Base-by-base conservation (phyloP, 768 basidiomycete genomes). In the Mycena rosella region DNA sequence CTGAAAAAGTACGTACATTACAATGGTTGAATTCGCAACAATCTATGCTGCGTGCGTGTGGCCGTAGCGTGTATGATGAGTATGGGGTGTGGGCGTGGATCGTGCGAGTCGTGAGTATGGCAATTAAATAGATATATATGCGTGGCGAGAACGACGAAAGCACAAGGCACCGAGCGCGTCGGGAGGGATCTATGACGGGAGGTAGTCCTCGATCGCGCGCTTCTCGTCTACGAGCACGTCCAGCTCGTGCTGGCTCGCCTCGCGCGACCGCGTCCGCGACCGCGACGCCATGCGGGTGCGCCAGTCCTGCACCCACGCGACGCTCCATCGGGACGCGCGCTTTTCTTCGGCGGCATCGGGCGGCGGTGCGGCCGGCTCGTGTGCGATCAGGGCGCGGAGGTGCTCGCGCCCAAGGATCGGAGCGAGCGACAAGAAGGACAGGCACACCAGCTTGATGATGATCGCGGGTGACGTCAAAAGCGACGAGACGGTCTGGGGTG, bases 381-480 rank as follows among this genome's bases (percentile, higher is more conserved):
- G 75, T 14, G 82, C 77, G 56, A 94, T 84, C 77, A 93, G 81
- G 24, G 83, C 78, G 44, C 88, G 87, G 9, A 95, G 81, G 63
- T 85, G 83, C 60, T 91, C 88, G 29, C 92, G 88, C 24, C 90
- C 91, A 6, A 97, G 82, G 57, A 97, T 94, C 17, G 96, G 96
- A 17, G 96, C 91, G 14, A 97, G 86, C 48, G 95, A 95, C 67
- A 98, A 79, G 74, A 92, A 86, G 24, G 95, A 93, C 11, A 98
- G 82, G 69, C 94, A 86, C 26, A 91, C 86, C 67, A 98, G 89
- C 78, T 97, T 97, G 73, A 89, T 72, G 67, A 98, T 86, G 74
- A 97, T 91, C 59, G 89, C 86, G 2, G 96, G 96, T 14, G 94
- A 93, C 44, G 92, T 83, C 22, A 98, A 80, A n/a, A 98, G 79